Conservation (phyloP, 1,284 basidiomycete species). For the Trichosporon ovoides region DNA sequence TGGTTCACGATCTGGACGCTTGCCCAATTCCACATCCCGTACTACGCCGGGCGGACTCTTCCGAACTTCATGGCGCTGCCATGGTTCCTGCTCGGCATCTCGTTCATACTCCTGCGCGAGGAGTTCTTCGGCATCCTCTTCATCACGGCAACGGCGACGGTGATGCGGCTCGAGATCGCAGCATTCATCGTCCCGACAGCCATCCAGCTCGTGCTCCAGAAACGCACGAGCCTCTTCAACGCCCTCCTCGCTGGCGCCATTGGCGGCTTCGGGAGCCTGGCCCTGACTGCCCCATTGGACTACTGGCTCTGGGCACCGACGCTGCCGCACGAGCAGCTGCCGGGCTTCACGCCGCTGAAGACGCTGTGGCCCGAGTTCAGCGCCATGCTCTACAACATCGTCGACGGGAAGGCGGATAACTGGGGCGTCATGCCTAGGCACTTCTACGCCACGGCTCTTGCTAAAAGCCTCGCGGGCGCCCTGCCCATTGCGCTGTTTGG, state of each 20-base stretch:
- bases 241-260: slow-evolving; percentile 57
- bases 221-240: slow-evolving; percentile 51
- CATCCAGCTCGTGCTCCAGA: slow-evolving; percentile 56
- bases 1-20: slow-evolving; percentile 66
- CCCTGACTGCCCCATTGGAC: slow-evolving; percentile 63
- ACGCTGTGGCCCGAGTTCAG: slow-evolving; percentile 83
- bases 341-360: slow-evolving; percentile 40
- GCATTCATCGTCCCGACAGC: slow-evolving; percentile 62
- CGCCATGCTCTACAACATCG: slow-evolving; percentile 78
- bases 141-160: slow-evolving; percentile 64
- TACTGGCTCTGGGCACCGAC: slow-evolving; percentile 71
- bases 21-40: slow-evolving; percentile 84
- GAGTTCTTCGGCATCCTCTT: slow-evolving; percentile 42
- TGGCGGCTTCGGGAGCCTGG: slow-evolving; percentile 57
- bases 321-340: slow-evolving; percentile 32
- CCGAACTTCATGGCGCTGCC: slow-evolving; percentile 90
- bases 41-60: slow-evolving; percentile 86
- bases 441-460: slow-evolving; percentile 68
- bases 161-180: slow-evolving; percentile 76
- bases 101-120: slow-evolving; percentile 23
- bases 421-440: slow-evolving; percentile 83
- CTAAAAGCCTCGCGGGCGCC: slow-evolving; percentile 68
- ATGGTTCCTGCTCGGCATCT: slow-evolving; percentile 33
- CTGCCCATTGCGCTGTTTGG: slow-evolving; percentile 60
- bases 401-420: slow-evolving; percentile 75